phyloP scores from a whole-genome alignment of 1,284 basidiomycete genomes.

The Calocybe gambosa region DNA sequence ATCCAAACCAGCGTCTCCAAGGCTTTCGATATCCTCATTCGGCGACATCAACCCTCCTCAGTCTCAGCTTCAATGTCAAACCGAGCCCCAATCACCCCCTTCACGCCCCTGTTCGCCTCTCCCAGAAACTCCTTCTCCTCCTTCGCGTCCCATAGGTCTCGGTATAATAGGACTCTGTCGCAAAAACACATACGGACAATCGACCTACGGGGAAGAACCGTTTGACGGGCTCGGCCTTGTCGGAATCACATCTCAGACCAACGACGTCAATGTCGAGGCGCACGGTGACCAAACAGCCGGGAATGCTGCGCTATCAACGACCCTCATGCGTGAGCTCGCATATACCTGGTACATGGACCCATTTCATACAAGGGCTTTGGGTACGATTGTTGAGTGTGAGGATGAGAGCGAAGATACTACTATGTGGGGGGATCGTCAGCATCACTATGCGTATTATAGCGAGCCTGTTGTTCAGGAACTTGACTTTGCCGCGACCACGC shows the following conservation, averaged over 20 bases:
- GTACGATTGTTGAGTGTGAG: constrained; percentile 10
- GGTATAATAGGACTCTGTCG: constrained; percentile 12
- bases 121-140: neutral
- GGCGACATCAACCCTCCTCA: neutral
- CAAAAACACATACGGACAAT: constrained; percentile 2
- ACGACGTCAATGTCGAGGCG: constrained; percentile 7
- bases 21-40: neutral
- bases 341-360: constrained; percentile 11
- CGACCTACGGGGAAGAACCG: constrained; percentile 2
- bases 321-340: constrained; percentile 11
- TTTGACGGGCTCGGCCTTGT: constrained; percentile 13
- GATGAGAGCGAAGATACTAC: constrained; percentile 5
- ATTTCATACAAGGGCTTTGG: constrained; percentile 4
- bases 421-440: neutral
- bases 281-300: constrained; percentile 6
- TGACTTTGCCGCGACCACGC: neutral
- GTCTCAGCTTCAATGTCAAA: neutral
- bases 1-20: neutral
- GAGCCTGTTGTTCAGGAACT: neutral
- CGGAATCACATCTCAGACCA: constrained; percentile 5
- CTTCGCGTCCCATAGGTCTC: constrained; percentile 6
- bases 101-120: neutral
- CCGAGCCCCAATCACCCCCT: neutral
- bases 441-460: neutral
- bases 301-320: constrained; percentile 1